phyloP scores from a whole-genome alignment of 768 basidiomycete genomes.

The Pleurotus tuber-regium region DNA sequence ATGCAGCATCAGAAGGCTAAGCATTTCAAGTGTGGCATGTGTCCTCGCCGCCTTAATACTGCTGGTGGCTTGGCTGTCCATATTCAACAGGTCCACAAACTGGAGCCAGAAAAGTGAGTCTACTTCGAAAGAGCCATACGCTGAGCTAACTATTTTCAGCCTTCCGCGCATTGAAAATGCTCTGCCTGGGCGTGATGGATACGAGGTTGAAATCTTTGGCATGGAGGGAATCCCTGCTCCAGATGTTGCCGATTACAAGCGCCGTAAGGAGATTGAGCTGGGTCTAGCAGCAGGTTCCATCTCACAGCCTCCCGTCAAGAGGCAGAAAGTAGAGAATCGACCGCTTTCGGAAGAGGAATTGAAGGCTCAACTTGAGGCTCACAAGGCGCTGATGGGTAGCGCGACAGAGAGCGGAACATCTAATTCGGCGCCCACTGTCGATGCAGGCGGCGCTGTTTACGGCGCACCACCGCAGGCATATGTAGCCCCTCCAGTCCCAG shows the following conservation, averaged over 20 bases:
- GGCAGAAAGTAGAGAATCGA: slow-evolving; percentile 77
- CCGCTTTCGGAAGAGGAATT: slow-evolving; percentile 82
- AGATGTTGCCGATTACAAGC: slow-evolving; percentile 94
- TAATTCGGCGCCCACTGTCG: slow-evolving; percentile 35
- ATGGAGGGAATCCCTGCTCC: slow-evolving; percentile 98
- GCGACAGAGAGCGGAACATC: slow-evolving; percentile 34
- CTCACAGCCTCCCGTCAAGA: slow-evolving; percentile 76
- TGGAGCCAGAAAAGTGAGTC: slow-evolving; percentile 88
- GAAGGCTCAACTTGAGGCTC: slow-evolving; percentile 80
- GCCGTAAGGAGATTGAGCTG: slow-evolving; percentile 91
- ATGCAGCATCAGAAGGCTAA: slow-evolving; percentile 99
- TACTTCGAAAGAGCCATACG: background rate
- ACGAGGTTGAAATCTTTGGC: slow-evolving; percentile 98
- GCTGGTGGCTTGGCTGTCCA: slow-evolving; percentile 98
- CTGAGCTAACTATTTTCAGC: slow-evolving; percentile 27
- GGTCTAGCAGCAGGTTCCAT: slow-evolving; percentile 82
- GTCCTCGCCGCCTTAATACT: slow-evolving; percentile 92
- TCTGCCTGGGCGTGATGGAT: slow-evolving; percentile 92
- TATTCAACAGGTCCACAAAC: slow-evolving; percentile 98
- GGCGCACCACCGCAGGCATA: slow-evolving; percentile 76
- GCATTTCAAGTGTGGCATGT: slow-evolving; percentile 97
- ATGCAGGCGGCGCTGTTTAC: slow-evolving; percentile 59
- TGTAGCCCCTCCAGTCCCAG: slow-evolving; percentile 42
- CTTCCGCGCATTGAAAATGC: slow-evolving; percentile 95
- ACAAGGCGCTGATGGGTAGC: slow-evolving; percentile 86